phyloP scores from a whole-genome alignment of 371 early-diverging fungal genomes.

The Dichotomocladium elegans region DNA sequence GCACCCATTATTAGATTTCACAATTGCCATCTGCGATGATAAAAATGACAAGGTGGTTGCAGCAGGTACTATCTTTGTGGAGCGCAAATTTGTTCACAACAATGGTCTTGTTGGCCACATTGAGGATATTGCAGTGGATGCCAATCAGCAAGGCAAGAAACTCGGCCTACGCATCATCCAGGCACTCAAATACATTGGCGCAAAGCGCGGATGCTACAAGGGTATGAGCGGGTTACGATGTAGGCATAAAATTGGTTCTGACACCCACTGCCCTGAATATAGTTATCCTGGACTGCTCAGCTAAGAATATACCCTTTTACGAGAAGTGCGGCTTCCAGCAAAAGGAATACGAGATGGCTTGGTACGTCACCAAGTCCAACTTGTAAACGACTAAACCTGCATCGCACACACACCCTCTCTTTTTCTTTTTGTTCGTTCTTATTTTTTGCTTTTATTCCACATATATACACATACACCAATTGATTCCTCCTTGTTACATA shows the following conservation, averaged over 20 bases:
- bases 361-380: slow-evolving; percentile 32
- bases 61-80: slow-evolving; percentile 93
- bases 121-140: slow-evolving; percentile 93
- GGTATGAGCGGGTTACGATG: slow-evolving; percentile 19
- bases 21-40: slow-evolving; percentile 82
- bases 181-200: slow-evolving; percentile 67
- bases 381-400: not conserved
- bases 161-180: slow-evolving; percentile 72
- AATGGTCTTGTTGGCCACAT: slow-evolving; percentile 85
- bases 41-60: slow-evolving; percentile 70
- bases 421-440: not conserved
- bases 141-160: slow-evolving; percentile 92
- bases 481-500: too few relatives aligned
- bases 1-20: slow-evolving; percentile 49
- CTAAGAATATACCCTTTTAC: slow-evolving; percentile 51
- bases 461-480: too few relatives aligned
- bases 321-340: slow-evolving; percentile 50
- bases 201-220: slow-evolving; percentile 66
- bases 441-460: too few relatives aligned
- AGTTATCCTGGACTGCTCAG: slow-evolving; percentile 51
- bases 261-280: not conserved
- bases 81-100: slow-evolving; percentile 92
- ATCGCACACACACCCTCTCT: not conserved
- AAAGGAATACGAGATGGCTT: slow-evolving; percentile 51
- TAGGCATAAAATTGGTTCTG: too few relatives aligned